phyloP scores from a whole-genome alignment of 2,329 filamentous ascomycete genomes.

The Sordariomycetes sp. region DNA sequence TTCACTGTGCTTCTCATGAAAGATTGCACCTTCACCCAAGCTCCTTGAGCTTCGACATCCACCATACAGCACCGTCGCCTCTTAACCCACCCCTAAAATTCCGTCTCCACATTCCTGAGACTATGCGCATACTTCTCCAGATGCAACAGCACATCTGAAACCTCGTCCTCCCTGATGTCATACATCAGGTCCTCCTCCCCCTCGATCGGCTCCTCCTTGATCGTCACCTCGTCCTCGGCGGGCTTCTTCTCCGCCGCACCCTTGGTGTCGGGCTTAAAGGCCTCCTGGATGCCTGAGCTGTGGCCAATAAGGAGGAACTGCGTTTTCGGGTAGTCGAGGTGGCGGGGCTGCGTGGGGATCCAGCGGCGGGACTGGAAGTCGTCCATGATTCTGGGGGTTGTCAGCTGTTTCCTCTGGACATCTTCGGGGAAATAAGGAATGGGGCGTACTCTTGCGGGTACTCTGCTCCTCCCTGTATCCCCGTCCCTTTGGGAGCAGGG shows the following conservation, averaged over 20 bases:
- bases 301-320: conserved; percentile 74
- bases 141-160: background rate
- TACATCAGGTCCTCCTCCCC: conserved; percentile 1
- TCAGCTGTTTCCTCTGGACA: conserved; percentile 2
- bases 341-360: conserved; percentile 58
- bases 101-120: background rate
- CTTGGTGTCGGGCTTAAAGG: background rate
- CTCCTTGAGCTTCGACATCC: no score
- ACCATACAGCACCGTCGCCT: no score
- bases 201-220: conserved; percentile 2
- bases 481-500: conserved; percentile 48
- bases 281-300: conserved; percentile 9
- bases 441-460: conserved; percentile 54
- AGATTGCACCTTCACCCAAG: no score
- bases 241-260: background rate
- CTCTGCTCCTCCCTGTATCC: conserved; percentile 50
- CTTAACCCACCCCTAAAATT: background rate
- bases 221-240: background rate
- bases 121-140: conserved; percentile 2
- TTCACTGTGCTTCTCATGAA: no score
- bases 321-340: conserved; percentile 61
- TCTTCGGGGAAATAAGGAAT: background rate
- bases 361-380: conserved; percentile 64
- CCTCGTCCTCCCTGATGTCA: conserved; percentile 2
- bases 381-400: conserved; percentile 42